Evolutionary conservation across 192 early-diverging fungal species (phyloP).

Genomic region (Gaertneriomyces sp.): DNA sequence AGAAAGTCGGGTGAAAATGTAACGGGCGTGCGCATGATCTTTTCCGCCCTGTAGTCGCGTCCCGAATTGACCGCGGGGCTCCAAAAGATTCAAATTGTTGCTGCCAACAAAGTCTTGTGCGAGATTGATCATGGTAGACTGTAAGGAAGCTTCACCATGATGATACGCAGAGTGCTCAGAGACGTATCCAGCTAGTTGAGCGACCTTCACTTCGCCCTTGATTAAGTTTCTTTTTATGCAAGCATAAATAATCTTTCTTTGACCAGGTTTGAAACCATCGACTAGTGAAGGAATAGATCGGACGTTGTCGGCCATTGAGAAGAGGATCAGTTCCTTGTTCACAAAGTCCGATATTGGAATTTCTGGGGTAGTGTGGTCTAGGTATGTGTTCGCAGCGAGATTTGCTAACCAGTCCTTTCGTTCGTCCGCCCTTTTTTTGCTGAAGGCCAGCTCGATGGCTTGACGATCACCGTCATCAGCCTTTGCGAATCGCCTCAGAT

Average conservation of each 20-base stretch:
- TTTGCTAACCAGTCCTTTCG: conserved; percentile 81
- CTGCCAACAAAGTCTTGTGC: conserved; percentile 88
- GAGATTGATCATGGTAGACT: conserved; percentile 74
- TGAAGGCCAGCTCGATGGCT: conserved; percentile 86
- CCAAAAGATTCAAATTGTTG: conserved; percentile 81
- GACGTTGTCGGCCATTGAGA: conserved; percentile 82
- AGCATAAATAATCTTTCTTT: conserved; percentile 82
- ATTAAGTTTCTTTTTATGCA: conserved; percentile 68
- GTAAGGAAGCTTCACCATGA: conserved; percentile 79
- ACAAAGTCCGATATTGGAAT: conserved; percentile 82
- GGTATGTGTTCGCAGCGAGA: conserved; percentile 69
- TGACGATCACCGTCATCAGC: conserved; percentile 56
- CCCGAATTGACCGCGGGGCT: conserved; percentile 81
- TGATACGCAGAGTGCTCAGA: conserved; percentile 84
- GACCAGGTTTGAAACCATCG: conserved; percentile 89
- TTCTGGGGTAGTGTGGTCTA: conserved; percentile 67
- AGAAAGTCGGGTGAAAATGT: conserved; percentile 71
- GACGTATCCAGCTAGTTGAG: conserved; percentile 75
- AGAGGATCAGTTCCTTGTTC: conserved; percentile 82
- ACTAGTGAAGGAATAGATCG: conserved; percentile 86
- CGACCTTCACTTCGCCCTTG: conserved; percentile 73
- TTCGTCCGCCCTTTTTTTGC: conserved; percentile 77
- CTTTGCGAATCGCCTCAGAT: conserved; percentile 67
- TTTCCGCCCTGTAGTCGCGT: conserved; percentile 79
- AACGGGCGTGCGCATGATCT: conserved; percentile 90